Evolutionary conservation across 768 basidiomycete species (phyloP).

Genomic region (Tulasnella sp.): DNA sequence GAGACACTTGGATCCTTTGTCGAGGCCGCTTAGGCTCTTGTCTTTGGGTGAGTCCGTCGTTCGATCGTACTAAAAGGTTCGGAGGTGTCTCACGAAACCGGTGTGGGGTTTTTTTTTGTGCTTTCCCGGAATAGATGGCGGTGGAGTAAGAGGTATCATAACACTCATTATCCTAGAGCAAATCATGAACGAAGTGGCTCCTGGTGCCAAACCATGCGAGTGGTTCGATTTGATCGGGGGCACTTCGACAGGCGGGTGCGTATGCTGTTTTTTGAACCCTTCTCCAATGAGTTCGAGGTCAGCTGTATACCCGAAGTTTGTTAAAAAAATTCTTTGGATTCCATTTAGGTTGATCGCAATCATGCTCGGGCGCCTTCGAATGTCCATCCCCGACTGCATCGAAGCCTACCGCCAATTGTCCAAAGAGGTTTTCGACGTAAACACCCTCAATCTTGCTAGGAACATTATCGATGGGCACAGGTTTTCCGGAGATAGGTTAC

Average conservation of each 20-base stretch:
- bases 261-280: too few relatives aligned
- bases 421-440: background rate
- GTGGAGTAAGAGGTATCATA: background rate
- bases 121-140: conserved; percentile 1
- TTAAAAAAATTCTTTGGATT: too few relatives aligned
- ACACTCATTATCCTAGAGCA: background rate
- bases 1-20: background rate
- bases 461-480: background rate
- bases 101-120: too few relatives aligned
- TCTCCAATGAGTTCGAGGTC: too few relatives aligned
- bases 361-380: conserved; percentile 8
- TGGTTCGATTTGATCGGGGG: conserved; percentile 18
- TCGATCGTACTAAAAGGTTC: too few relatives aligned
- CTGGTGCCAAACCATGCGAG: background rate
- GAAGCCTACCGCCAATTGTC: background rate
- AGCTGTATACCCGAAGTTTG: too few relatives aligned
- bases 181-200: background rate
- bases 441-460: background rate
- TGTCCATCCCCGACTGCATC: conserved; percentile 8
- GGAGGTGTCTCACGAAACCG: too few relatives aligned
- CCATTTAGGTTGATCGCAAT: conserved; percentile 3
- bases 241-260: conserved; percentile 17
- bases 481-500: background rate
- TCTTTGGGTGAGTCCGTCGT: conserved; percentile 2
- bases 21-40: background rate